Evolutionary conservation across 345 rosid genomes (phyloP), one percentile per base, ranked within the genome.

Genomic region (Anacardium occidentale): DNA sequence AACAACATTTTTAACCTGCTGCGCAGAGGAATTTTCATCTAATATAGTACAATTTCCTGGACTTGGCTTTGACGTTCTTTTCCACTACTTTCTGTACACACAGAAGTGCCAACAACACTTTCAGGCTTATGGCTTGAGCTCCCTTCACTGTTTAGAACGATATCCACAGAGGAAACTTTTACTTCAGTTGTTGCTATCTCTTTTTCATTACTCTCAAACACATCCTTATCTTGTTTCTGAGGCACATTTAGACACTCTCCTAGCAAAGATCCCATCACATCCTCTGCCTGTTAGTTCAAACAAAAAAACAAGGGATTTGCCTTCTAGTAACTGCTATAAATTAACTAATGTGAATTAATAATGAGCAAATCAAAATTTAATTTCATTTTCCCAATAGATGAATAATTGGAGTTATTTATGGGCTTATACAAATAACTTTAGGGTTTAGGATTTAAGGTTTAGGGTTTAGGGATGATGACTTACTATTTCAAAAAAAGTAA

Each of bases 191-290:
- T 47, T 37, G 71, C 29, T 25, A 58, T 48, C 59, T 85, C 77
- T 71, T 75, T 73, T 12, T 68, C 62, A 53, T 69, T 59, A 64
- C 72, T 76, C 75, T 72, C 82, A 64, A 75, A 51, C 32, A 79
- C 80, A 65, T 64, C 44, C 47, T 79, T 77, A 64, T 80, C 86
- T 62, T 74, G 76, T 74, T 81, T 81, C 75, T 84, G 76, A 50
- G 89, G 75, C 60, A 74, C 68, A 53, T 65, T 84, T 37, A 91
- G 55, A 79, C 89, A 88, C 75, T 92, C 90, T 73, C 78, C 88
- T 82, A 95, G 80, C 70, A 95, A 80, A 79, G 94, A 87, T 44
- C 91, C 90, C 83, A 92, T 91, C 59, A 89, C 97, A 86, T 86
- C 88, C 84, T 95, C 98, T 69, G n/a, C n/a, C n/a, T n/a, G n/a